Base-by-base conservation (phyloP, 1,284 basidiomycete species). In the Rhizoctonia solani region DNA sequence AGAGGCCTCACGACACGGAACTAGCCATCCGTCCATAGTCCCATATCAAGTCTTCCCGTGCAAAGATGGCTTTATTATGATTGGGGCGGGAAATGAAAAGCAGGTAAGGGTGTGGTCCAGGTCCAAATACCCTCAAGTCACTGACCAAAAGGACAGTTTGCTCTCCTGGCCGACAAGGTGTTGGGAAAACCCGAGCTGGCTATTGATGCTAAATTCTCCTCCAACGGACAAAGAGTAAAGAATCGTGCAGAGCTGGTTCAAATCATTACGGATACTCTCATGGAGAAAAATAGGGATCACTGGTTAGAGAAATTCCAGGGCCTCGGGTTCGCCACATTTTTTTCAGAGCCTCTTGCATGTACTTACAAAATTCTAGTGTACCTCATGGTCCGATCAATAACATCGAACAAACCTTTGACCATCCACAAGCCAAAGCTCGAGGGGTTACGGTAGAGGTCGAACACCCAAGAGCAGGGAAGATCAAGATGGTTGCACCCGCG, bases 331-430 rank as follows among this genome's bases (percentile, higher is more conserved):
- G 82, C 78, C n/a, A 29, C 23, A 32, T 5, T 13, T 25, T 32
- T 50, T 3, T 13, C 1, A 6, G n/a, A 1, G 23, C n/a, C n/a
- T 32, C 13, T 19, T 32, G 53, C 39, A 55, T 42, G 19, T 14
- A 42, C n/a, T 34, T 11, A n/a, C 32, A 29, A 3, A 66, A 11
- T 32, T 58, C n/a, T 69, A 90, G 92, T 4, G 83, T 96, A 34
- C 94, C 93, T 3, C 92, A 92, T 76, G 92, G 92, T 16, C 93
- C 93, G 14, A 96, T 98, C 79, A 96, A 97, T 76, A 90, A 94
- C 73, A 93, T 98, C 70, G 76, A 82, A 54, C 87, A 95, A 75
- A 95, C 95, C 0, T 98, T 98, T 74, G 84, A 87, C 47, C 95
- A 98, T 78, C 92, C 93, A 1, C 95, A 98, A 78, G 91, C 86